phyloP scores from a whole-genome alignment of 768 basidiomycete genomes.

The Termitomyces sp. region DNA sequence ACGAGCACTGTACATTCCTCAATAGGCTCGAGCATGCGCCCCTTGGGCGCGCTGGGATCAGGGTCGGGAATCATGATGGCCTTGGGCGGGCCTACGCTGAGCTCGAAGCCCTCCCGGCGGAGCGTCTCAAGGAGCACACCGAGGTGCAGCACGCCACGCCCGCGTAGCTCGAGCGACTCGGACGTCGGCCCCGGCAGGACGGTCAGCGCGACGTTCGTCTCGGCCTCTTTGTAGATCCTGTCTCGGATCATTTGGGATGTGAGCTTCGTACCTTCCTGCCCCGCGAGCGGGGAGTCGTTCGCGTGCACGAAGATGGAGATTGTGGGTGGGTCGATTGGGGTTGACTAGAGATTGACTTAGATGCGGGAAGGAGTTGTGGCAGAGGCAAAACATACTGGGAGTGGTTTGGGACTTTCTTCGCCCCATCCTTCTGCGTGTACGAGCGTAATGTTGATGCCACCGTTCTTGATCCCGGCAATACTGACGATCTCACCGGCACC shows the following conservation, averaged over 20 bases:
- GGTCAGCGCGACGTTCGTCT: conserved; percentile 46
- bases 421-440: conserved; percentile 41
- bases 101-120: conserved; percentile 44
- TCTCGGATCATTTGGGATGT: conserved; percentile 45
- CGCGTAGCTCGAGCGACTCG: conserved; percentile 44
- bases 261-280: conserved; percentile 41
- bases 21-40: conserved; percentile 37
- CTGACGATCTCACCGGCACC: conserved; percentile 46
- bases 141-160: conserved; percentile 44
- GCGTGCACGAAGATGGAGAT: conserved; percentile 43
- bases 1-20: conserved; percentile 42
- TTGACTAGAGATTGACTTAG: conserved; percentile 17
- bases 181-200: conserved; percentile 45
- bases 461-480: conserved; percentile 42
- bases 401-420: conserved; percentile 30
- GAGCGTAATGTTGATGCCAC: conserved; percentile 41
- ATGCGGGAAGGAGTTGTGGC: too few species aligned
- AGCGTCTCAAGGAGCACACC: conserved; percentile 45
- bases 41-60: conserved; percentile 22
- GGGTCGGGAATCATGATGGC: conserved; percentile 42
- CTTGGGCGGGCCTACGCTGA: conserved; percentile 42
- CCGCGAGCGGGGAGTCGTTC: conserved; percentile 43
- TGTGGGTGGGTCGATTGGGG: conserved; percentile 46
- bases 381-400: conserved; percentile 25
- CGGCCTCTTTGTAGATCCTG: conserved; percentile 42